A percentile compares a stretch with the other conserved stretches of the same genome.
These are phyloP conservation scores for Sugiyamaella smithiae DNA, from an alignment of 805 yeast genomes.

Conservation along the genomic window DNA sequence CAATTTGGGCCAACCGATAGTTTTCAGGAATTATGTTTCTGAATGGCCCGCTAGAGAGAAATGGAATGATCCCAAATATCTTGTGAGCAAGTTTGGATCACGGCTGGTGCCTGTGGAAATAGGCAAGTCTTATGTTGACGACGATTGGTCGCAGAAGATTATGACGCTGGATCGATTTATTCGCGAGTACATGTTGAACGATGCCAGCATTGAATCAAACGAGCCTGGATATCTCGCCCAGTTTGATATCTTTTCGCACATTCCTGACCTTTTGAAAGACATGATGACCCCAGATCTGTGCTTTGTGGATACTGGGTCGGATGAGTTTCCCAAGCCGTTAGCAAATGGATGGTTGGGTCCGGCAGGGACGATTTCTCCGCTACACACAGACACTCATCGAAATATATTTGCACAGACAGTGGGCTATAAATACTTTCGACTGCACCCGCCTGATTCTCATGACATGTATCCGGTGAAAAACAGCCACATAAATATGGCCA, in stretches of 20 bases:
- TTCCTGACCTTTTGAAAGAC: conserved; percentile 21
- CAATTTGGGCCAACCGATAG: conserved; percentile 5
- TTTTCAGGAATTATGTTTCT: conserved; percentile 7
- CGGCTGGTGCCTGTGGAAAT: conserved; percentile 30
- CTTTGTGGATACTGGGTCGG: conserved; percentile 6
- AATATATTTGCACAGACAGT: conserved; percentile 28
- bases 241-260: conserved; percentile 24
- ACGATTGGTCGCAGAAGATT: conserved; percentile 25
- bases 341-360: conserved; percentile 30
- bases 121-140: conserved; percentile 23
- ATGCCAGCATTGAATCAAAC: neutral
- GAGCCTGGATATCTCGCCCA: conserved; percentile 27
- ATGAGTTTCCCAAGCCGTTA: conserved; percentile 6
- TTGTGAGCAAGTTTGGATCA: conserved; percentile 18
- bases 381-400: conserved; percentile 26
- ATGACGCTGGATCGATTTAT: conserved; percentile 21
- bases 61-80: conserved; percentile 26
- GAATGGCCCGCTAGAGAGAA: conserved; percentile 21
- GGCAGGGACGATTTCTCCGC: conserved; percentile 27
- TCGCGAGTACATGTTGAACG: conserved; percentile 5
- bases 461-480: conserved; percentile 7
- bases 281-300: conserved; percentile 24
- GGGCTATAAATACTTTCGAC: conserved; percentile 28
- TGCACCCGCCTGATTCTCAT: conserved; percentile 19
- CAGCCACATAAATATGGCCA: conserved; percentile 17